phyloP scores from a whole-genome alignment of 2,329 filamentous ascomycete species.

The Cryphonectria naterciae region DNA sequence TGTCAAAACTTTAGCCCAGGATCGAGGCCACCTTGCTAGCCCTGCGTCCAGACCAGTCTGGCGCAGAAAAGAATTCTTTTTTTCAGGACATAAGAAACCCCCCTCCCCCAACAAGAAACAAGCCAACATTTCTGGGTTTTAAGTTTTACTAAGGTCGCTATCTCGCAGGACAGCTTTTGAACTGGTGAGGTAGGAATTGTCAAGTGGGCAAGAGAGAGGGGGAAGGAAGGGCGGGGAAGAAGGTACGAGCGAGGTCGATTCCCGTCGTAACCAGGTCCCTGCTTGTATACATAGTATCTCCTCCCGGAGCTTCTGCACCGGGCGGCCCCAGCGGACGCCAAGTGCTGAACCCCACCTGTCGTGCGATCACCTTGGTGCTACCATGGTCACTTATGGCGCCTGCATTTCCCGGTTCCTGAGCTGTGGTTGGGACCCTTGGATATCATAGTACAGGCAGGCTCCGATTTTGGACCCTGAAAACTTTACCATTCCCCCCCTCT shows the following conservation, averaged over 20 bases:
- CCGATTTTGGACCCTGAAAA: constrained; percentile 5
- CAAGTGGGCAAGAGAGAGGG: not conserved
- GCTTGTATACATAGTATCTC: not conserved
- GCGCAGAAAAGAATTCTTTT: not conserved
- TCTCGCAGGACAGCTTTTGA: not conserved
- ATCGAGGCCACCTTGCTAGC: not conserved
- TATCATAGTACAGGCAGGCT: not conserved
- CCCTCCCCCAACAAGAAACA: not conserved
- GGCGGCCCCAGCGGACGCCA: not conserved
- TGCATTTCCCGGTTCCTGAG: not conserved
- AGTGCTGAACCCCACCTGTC: not conserved
- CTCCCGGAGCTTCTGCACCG: constrained; percentile 7
- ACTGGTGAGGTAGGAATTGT: not conserved
- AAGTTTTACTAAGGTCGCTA: too few species aligned
- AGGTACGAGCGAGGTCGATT: not conserved
- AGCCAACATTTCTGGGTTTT: too few species aligned
- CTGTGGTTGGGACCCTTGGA: constrained; percentile 3
- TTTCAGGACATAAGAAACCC: not conserved
- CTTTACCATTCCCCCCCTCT: not conserved
- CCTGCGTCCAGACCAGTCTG: constrained; percentile 10
- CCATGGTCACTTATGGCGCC: not conserved
- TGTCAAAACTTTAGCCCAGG: not conserved
- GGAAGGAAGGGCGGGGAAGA: not conserved
- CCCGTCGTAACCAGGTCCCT: not conserved
- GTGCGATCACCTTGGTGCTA: not conserved